These are phyloP conservation scores for Botryotinia convoluta DNA, from an alignment of 2,329 filamentous ascomycete species.

Conservation along the genomic window DNA sequence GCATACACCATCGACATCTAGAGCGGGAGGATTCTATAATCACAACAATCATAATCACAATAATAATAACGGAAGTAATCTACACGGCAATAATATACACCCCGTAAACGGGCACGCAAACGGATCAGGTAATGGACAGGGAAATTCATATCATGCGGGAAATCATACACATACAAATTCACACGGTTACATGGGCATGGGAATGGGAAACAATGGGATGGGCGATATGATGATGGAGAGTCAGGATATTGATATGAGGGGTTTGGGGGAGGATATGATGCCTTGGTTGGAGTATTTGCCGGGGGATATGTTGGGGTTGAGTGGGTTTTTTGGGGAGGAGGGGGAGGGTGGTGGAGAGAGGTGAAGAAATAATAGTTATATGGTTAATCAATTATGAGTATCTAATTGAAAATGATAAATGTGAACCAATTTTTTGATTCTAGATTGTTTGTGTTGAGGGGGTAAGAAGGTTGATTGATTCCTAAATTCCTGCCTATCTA, in stretches of 20 bases:
- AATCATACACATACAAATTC: slow-evolving; percentile 15
- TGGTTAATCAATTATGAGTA: neutral
- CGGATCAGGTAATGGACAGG: slow-evolving; percentile 14
- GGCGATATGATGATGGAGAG: slow-evolving; percentile 67
- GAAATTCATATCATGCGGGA: neutral
- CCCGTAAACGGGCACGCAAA: slow-evolving; percentile 15
- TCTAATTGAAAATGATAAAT: too few relatives aligned
- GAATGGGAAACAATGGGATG: slow-evolving; percentile 32
- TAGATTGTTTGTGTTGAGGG: too few relatives aligned
- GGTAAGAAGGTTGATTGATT: too few relatives aligned
- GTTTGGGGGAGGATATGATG: slow-evolving; percentile 66
- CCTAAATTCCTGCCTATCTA: too few relatives aligned
- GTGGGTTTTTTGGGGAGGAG: slow-evolving; percentile 46
- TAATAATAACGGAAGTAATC: neutral
- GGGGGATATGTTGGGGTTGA: slow-evolving; percentile 56
- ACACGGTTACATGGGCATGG: slow-evolving; percentile 30
- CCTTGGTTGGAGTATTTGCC: slow-evolving; percentile 75
- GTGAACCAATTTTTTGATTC: too few relatives aligned
- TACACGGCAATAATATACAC: neutral
- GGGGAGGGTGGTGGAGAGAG: neutral
- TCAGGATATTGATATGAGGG: slow-evolving; percentile 73
- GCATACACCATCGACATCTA: neutral
- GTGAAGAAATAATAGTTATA: neutral
- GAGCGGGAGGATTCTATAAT: neutral
- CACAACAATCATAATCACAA: slow-evolving; percentile 7